phyloP scores from a whole-genome alignment of 495 filamentous ascomycete genomes.

The Trypethelium eluteriae region DNA sequence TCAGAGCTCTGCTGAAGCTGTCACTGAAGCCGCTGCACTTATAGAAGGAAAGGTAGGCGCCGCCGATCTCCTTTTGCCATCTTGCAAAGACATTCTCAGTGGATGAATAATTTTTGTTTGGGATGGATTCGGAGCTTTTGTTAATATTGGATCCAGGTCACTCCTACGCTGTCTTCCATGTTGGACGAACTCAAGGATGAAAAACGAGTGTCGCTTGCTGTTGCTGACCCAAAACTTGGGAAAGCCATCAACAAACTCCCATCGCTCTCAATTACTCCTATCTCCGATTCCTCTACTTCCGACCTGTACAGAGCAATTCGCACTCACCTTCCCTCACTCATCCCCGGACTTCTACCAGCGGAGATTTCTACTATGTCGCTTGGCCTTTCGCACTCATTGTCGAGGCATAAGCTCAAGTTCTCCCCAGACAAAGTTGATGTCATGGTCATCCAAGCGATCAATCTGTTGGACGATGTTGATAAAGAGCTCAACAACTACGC shows the following conservation, averaged over 20 bases:
- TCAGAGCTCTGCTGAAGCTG: slow-evolving; percentile 75
- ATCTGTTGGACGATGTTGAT: slow-evolving; percentile 88
- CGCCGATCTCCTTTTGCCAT: not conserved
- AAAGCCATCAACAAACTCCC: slow-evolving; percentile 90
- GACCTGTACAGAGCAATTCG: slow-evolving; percentile 93
- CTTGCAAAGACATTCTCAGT: no score
- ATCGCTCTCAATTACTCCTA: slow-evolving; percentile 69
- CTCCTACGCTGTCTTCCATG: slow-evolving; percentile 74
- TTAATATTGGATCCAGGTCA: slow-evolving; percentile 47
- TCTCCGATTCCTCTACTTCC: slow-evolving; percentile 77
- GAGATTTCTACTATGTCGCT: slow-evolving; percentile 88
- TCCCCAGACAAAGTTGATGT: slow-evolving; percentile 98
- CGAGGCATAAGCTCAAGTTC: slow-evolving; percentile 98
- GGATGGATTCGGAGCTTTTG: not conserved
- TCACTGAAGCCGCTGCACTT: slow-evolving; percentile 80
- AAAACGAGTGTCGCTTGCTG: slow-evolving; percentile 91
- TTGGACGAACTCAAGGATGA: slow-evolving; percentile 91
- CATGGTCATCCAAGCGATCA: slow-evolving; percentile 97
- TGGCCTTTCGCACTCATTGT: slow-evolving; percentile 92
- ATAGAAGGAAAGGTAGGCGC: slow-evolving; percentile 66
- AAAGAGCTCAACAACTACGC: slow-evolving; percentile 98
- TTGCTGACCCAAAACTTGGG: slow-evolving; percentile 90
- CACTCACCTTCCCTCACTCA: slow-evolving; percentile 78
- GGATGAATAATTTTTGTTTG: no score
- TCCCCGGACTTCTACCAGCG: slow-evolving; percentile 76